phyloP scores from a whole-genome alignment of 176 grass and related monocot species.

The Aechmea fasciata region DNA sequence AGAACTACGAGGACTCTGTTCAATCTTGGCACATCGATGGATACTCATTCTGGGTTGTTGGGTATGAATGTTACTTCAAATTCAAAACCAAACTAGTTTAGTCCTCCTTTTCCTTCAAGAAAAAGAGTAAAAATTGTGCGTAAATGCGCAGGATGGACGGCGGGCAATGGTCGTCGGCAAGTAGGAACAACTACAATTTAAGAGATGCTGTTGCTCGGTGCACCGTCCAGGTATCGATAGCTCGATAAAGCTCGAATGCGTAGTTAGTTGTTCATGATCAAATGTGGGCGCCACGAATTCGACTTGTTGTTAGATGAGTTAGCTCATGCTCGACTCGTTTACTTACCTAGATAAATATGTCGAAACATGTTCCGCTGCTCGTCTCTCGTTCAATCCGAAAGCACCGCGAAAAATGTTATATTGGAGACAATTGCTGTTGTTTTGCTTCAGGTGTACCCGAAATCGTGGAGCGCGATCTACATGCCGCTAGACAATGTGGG shows the following conservation, averaged over 20 bases:
- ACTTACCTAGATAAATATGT: too few species aligned
- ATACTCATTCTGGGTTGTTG: slow-evolving; percentile 86
- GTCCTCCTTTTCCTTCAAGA: background rate
- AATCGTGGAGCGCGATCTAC: slow-evolving; percentile 81
- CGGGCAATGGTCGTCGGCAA: slow-evolving; percentile 62
- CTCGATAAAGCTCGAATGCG: background rate
- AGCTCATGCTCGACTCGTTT: too few species aligned
- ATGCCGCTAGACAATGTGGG: slow-evolving; percentile 89
- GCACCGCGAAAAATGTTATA: too few species aligned
- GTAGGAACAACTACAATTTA: slow-evolving; percentile 67
- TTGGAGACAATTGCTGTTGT: background rate
- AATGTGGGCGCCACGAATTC: too few species aligned
- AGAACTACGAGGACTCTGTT: slow-evolving; percentile 66
- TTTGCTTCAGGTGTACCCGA: slow-evolving; percentile 66
- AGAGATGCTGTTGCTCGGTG: slow-evolving; percentile 70
- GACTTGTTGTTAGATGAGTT: too few species aligned
- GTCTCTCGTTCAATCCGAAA: too few species aligned
- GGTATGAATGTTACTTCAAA: slow-evolving; percentile 28
- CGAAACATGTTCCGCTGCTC: too few species aligned
- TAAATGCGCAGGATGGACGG: slow-evolving; percentile 64
- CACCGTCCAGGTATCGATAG: slow-evolving; percentile 53
- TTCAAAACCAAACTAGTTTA: background rate
- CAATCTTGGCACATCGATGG: slow-evolving; percentile 92
- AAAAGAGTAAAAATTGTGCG: background rate
- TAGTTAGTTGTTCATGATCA: background rate